Base-by-base conservation (phyloP, 2,329 filamentous ascomycete species). In the Penicillium sumatraense region DNA sequence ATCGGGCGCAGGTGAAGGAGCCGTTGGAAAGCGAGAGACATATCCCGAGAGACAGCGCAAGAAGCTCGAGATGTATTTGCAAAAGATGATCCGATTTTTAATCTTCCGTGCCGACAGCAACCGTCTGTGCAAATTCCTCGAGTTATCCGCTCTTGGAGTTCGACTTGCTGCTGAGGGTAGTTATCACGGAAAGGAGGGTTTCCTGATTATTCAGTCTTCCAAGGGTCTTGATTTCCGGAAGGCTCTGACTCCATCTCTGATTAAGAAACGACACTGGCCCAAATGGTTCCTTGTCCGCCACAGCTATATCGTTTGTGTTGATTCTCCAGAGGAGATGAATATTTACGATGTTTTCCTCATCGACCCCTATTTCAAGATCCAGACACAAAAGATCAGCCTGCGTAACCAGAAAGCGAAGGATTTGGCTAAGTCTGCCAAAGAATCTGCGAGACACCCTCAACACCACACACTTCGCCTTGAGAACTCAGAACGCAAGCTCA, bases 281-380 rank as follows among this genome's bases (percentile, higher is more conserved):
- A 97, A 97, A 73, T 99, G 95, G 95, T 99, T 99, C 71, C 81
- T 98, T 18, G 92, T 99, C n/a, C 84, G 95, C 49, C 93, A 98
- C 74, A 98, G 92, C 77, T 99, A 99, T 69, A 88, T 99, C 56
- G 93, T 96, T 41, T 97, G 93, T 64, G 93, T 98, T n/a, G 93
- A 98, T 71, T 97, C 95, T 0, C 95, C 95, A 0, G 93, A 98
- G 72, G 96, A 96, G 66, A 96, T 98, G 89, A 93, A 96, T 68
- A 96, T 98, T 29, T 97, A 96, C 72, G 96, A 99, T 75, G 95
- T 99, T 20, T 98, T 97, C 73, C 82, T 99, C n/a, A 90, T 98
- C 23, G 95, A 99, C 70, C 83, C 89, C 1, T 88, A 90, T 66
- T 99, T 99, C 75, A 82, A 84, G 49, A 87, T 97, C 47, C 87